phyloP scores from a whole-genome alignment of 2,329 filamentous ascomycete species.

The Ascosphaera pollenicola region DNA sequence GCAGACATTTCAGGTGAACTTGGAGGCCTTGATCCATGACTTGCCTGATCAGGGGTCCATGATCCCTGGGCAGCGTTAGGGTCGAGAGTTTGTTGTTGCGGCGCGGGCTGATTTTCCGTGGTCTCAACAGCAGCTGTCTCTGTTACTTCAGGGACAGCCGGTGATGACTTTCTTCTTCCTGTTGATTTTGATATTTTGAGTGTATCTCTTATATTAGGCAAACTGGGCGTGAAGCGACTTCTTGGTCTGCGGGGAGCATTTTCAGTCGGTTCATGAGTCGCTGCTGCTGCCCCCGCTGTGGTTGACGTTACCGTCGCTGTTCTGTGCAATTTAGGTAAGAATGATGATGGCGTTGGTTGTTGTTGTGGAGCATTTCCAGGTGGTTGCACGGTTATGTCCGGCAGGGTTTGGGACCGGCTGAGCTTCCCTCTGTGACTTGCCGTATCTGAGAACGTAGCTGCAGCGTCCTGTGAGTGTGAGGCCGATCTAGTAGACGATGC shows the following conservation, averaged over 20 bases:
- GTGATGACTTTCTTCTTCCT: not conserved
- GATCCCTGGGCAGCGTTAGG: not conserved
- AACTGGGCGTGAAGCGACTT: not conserved
- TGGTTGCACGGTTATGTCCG: not conserved
- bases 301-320: not conserved
- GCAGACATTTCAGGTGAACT: not conserved
- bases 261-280: not conserved
- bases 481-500: not conserved
- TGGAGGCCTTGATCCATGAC: not conserved
- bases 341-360: not conserved
- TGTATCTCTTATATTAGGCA: constrained; percentile 1
- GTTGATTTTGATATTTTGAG: not conserved
- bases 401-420: not conserved
- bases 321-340: not conserved
- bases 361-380: not conserved
- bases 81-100: not conserved
- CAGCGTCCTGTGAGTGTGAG: not conserved
- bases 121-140: not conserved
- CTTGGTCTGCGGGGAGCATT: not conserved
- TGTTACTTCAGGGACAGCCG: not conserved
- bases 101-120: not conserved
- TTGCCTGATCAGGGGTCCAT: not conserved
- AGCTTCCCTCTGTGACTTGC: not conserved
- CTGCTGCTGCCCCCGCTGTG: not conserved
- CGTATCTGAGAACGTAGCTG: not conserved